Base-by-base conservation (phyloP, 148 eudicot species). In the Nyssa sinensis region DNA sequence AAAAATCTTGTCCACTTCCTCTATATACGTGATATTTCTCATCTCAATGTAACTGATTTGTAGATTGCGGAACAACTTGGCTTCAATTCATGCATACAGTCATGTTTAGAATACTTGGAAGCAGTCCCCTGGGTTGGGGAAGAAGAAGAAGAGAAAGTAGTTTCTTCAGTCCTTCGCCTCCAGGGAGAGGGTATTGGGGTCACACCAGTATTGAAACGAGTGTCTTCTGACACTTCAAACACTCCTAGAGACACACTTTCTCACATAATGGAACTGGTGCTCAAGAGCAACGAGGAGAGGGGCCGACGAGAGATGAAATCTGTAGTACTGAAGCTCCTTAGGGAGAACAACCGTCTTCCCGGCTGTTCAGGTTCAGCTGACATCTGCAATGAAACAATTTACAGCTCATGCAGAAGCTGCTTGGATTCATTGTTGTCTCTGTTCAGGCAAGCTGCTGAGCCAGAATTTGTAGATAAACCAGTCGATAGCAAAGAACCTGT, bases 81-180 rank as follows among this genome's bases (percentile, higher is more conserved):
- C 28, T 94, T 81, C 80, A 84, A 74, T 44, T 75, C 87, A 19
- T 94, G 98, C 76, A 82, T 92, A 30, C 72, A 84, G 59, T 84
- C 91, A 32, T 90, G 98, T 71, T 84, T 94, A 73, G 90, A 92
- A 64, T 92, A 92, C 84, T 80, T 94, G 79, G 97, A 94, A 77
- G 98, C 98, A n/a, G 96, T 80, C 67, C 98, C 98, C 39, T 94
- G 98, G 98, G 92, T 92, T 44, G 96, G 98, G 49, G 96, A 95
- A 72, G 98, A 94, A n/a, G n/a, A n/a, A 85, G 98, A 94, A 75
- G 90, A 92, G 51, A 92, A 87, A 63, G 98, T 94, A 19, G 88
- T 94, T 57, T 83, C 93, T 64, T 90, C 94, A 2, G 89, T 94
- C 47, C 73, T 81, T 6, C 82, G 83, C 69, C 96, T 94, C 62